Conservation (phyloP, 1,284 basidiomycete species). For the Albatrellus sp. region DNA sequence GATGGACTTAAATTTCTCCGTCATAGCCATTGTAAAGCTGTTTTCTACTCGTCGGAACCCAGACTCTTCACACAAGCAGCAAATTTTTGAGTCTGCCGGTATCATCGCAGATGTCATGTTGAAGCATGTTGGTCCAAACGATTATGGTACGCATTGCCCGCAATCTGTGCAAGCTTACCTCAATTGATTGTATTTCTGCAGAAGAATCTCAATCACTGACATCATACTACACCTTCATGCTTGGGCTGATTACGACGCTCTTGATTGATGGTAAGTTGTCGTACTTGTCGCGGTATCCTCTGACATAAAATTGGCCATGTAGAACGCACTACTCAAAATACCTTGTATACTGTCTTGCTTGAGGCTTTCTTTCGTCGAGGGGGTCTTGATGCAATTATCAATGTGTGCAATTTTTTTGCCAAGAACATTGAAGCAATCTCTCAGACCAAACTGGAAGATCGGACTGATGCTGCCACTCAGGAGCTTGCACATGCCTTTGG, state of each 20-base stretch:
- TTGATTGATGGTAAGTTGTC: conserved; percentile 69
- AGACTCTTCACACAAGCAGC: conserved; percentile 70
- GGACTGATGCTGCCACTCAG: conserved; percentile 43
- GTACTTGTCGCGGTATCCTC: neutral
- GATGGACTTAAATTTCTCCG: neutral
- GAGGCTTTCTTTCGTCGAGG: conserved; percentile 62
- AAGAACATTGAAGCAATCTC: conserved; percentile 42
- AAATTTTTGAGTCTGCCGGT: conserved; percentile 59
- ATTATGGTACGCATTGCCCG: conserved; percentile 31
- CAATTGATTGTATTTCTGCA: conserved; percentile 15
- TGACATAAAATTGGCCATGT: conserved; percentile 7
- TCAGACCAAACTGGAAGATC: conserved; percentile 35
- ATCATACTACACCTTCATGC: conserved; percentile 67
- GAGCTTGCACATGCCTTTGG: conserved; percentile 67
- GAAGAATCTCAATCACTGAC: conserved; percentile 42
- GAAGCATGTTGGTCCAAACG: conserved; percentile 52
- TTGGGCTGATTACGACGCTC: conserved; percentile 62
- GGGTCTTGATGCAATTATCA: conserved; percentile 63
- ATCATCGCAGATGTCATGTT: conserved; percentile 66
- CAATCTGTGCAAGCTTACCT: conserved; percentile 1
- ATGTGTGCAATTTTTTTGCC: conserved; percentile 47
- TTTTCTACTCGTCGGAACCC: conserved; percentile 73
- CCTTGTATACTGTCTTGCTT: conserved; percentile 77
- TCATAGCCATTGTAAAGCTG: conserved; percentile 73
- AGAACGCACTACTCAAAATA: conserved; percentile 67